These are phyloP conservation scores for Areca catechu DNA, from an alignment of 176 grass and related monocot genomes.

Conservation along the genomic window DNA sequence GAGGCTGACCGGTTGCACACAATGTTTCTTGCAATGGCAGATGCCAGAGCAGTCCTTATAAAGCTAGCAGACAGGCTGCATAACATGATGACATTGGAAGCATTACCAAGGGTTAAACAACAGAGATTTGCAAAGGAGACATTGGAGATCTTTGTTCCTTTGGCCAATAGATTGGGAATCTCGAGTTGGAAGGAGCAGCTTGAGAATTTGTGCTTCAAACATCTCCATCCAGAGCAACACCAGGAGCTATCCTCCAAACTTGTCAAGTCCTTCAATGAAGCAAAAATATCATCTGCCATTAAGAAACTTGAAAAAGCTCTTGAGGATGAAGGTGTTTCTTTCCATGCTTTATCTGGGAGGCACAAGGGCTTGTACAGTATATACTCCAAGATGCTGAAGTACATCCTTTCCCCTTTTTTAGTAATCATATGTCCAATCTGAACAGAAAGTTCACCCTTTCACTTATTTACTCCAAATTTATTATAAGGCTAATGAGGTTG, in stretches of 20 bases:
- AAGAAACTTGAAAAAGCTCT: slow-evolving; percentile 16
- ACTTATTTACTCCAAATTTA: no score
- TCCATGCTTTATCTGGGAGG: slow-evolving; percentile 24
- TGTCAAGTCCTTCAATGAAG: slow-evolving; percentile 17
- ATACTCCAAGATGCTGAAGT: slow-evolving; percentile 45
- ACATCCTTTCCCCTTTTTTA: neutral
- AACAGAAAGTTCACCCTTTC: no score
- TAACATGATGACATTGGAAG: slow-evolving; percentile 58
- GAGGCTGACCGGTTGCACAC: slow-evolving; percentile 26
- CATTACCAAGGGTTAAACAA: slow-evolving; percentile 35
- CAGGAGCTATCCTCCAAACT: slow-evolving; percentile 23
- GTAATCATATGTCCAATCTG: no score
- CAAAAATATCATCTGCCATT: slow-evolving; percentile 4
- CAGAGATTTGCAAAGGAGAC: slow-evolving; percentile 58
- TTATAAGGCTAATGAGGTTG: slow-evolving; percentile 4
- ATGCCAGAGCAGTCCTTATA: slow-evolving; percentile 42
- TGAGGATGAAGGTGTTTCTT: slow-evolving; percentile 6
- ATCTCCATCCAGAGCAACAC: slow-evolving; percentile 44
- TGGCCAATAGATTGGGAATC: slow-evolving; percentile 61
- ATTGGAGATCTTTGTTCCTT: slow-evolving; percentile 55
- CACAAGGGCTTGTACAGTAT: slow-evolving; percentile 48
- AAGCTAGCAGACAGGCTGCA: slow-evolving; percentile 65
- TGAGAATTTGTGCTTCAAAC: slow-evolving; percentile 56
- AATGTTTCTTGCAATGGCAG: slow-evolving; percentile 28
- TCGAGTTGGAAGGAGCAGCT: slow-evolving; percentile 52